Evolutionary conservation across 108 stramenopile species (phyloP).

Genomic region (Nitzschia palea): DNA sequence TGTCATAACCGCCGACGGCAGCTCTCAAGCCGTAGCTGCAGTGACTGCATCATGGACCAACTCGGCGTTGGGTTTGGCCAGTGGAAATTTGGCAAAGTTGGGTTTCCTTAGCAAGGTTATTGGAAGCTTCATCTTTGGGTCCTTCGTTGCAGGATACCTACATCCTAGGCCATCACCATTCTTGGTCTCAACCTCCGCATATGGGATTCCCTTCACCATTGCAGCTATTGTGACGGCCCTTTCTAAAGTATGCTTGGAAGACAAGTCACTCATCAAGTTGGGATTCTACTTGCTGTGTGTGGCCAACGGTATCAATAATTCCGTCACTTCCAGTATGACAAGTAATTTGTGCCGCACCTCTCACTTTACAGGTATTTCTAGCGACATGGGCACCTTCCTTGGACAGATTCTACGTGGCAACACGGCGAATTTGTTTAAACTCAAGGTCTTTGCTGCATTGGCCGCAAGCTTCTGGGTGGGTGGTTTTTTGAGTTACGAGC

Average conservation of each 20-base stretch:
- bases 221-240: neutral
- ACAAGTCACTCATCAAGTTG: neutral
- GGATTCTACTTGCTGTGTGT: conserved; percentile 34
- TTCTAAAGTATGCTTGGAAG: conserved; percentile 8
- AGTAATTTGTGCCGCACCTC: conserved; percentile 52
- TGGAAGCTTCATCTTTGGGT: conserved; percentile 41
- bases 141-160: conserved; percentile 33
- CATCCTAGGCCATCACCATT: conserved; percentile 41
- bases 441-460: conserved; percentile 34
- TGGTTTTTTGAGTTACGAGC: conserved; percentile 13
- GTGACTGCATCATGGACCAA: conserved; percentile 64
- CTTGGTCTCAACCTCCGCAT: conserved; percentile 1
- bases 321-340: conserved; percentile 39
- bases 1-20: conserved; percentile 14
- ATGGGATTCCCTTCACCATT: conserved; percentile 12
- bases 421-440: conserved; percentile 35
- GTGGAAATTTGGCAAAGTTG: conserved; percentile 27
- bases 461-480: conserved; percentile 48
- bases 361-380: conserved; percentile 52
- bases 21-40: conserved; percentile 45
- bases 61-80: conserved; percentile 43
- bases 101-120: conserved; percentile 28
- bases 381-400: conserved; percentile 46
- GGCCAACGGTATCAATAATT: conserved; percentile 55
- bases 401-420: conserved; percentile 44